These are phyloP conservation scores for Didymosphaeria variabile DNA, from an alignment of 2,329 filamentous ascomycete species.

Conservation along the genomic window DNA sequence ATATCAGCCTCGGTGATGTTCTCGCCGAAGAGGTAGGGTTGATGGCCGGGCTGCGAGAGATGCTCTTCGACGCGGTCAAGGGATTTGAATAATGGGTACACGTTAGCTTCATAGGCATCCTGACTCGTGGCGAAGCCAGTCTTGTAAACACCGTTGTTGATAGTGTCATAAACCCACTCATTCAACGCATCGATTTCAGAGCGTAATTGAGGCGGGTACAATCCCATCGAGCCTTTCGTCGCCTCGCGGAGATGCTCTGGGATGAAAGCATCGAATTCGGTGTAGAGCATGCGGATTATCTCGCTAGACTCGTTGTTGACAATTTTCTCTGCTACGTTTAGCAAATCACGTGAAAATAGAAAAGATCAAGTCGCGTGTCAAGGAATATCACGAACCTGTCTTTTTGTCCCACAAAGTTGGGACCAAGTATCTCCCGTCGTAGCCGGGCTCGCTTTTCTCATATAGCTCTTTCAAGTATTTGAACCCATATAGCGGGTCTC, in stretches of 20 bases:
- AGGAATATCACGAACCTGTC: constrained; percentile 29
- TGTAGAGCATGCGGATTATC: constrained; percentile 46
- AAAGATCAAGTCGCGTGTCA: no score
- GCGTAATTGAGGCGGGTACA: constrained; percentile 72
- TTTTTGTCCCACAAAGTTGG: constrained; percentile 78
- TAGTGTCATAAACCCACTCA: constrained; percentile 77
- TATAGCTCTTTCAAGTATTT: constrained; percentile 69
- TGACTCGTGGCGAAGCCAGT: constrained; percentile 85
- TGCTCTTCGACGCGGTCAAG: constrained; percentile 80
- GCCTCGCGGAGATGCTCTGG: constrained; percentile 62
- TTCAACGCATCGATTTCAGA: constrained; percentile 77
- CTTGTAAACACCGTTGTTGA: constrained; percentile 65
- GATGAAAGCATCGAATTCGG: constrained; percentile 38
- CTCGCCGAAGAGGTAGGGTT: constrained; percentile 78
- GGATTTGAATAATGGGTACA: constrained; percentile 74
- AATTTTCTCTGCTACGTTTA: constrained; percentile 29
- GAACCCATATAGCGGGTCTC: constrained; percentile 37
- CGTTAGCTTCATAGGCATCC: constrained; percentile 80
- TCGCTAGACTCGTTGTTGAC: constrained; percentile 47
- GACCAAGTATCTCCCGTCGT: constrained; percentile 72
- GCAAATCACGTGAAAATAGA: background rate
- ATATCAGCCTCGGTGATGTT: constrained; percentile 73
- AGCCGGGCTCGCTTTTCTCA: constrained; percentile 67
- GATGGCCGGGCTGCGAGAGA: constrained; percentile 59
- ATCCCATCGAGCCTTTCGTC: constrained; percentile 62